Evolutionary conservation across 2,329 filamentous ascomycete genomes (phyloP), one percentile per base, ranked within the genome.

Genomic region (Cytospora piceicola): DNA sequence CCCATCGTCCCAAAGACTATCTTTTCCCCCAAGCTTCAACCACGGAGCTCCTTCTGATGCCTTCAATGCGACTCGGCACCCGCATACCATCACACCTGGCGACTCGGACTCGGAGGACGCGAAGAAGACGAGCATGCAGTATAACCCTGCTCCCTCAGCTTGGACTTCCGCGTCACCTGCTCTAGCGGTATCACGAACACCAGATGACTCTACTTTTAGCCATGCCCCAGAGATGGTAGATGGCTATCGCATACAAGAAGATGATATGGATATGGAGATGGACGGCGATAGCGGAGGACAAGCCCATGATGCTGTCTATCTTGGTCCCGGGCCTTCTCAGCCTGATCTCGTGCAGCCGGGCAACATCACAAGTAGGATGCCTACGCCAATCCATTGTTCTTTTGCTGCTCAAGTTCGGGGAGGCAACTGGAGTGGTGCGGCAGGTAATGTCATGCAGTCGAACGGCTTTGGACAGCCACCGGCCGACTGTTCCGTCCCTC

Each of bases 371-470:
- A 79, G 80, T 65, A 83, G 85, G 57, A 82, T 87, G 74, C 85
- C 85, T 2, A 87, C 85, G 2, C 85, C 85, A 2, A 86, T 87
- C n/a, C 82, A 87, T 69, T 82, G 83, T 67, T 84, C 76, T 59
- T 88, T 88, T 71, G 82, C 83, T 1, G 80, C 81, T 2, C 84
- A 87, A 71, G 77, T 85, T 29, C 80, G 82, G 64, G 83, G 83
- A n/a, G 81, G 81, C 69, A 81, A 79, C 69, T 81, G 82, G 78
- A 78, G 78, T 69, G 70, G 77, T 58, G 65, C 78, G 64, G 72
- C 75, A 61, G 71, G 77, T 65, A 73, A 75, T 68, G 65, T 71
- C 63, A 69, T 74, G 72, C 72, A 70, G 58, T 69, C 69, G 14
- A 79, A 76, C 65, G 77, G 76, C 27, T 70, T 77, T 55, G 73